These are phyloP conservation scores for Orbilia javanica DNA, from an alignment of 2,329 filamentous ascomycete genomes.

Conservation along the genomic window DNA sequence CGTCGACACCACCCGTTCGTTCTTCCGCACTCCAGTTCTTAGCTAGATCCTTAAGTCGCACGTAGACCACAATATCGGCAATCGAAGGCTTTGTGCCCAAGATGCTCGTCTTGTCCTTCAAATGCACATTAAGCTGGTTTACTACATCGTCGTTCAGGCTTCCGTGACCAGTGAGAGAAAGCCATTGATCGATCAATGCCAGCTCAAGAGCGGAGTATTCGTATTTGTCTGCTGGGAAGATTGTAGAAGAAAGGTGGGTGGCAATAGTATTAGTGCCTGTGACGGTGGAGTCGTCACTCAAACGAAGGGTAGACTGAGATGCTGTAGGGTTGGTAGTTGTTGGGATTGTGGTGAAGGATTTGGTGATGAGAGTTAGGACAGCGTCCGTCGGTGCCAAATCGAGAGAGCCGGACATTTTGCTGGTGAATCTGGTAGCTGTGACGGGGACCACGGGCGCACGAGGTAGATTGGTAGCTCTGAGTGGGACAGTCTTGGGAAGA, in stretches of 20 bases:
- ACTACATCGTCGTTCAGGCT: slow-evolving; percentile 75
- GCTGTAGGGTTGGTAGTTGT: slow-evolving; percentile 25
- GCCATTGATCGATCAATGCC: slow-evolving; percentile 89
- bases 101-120: slow-evolving; percentile 87
- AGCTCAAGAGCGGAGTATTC: slow-evolving; percentile 84
- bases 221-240: slow-evolving; percentile 75
- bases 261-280: slow-evolving; percentile 62
- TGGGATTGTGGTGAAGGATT: slow-evolving; percentile 44
- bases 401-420: slow-evolving; percentile 49
- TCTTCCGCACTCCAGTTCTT: slow-evolving; percentile 85
- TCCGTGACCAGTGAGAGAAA: slow-evolving; percentile 76
- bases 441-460: slow-evolving; percentile 11
- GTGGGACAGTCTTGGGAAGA: slow-evolving; percentile 37
- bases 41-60: slow-evolving; percentile 68
- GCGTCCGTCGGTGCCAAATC: slow-evolving; percentile 50
- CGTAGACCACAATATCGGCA: slow-evolving; percentile 63
- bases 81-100: slow-evolving; percentile 87
- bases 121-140: slow-evolving; percentile 84
- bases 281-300: slow-evolving; percentile 57
- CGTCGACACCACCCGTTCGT: slow-evolving; percentile 79
- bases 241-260: slow-evolving; percentile 70
- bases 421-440: slow-evolving; percentile 10
- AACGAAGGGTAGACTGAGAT: slow-evolving; percentile 41
- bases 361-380: slow-evolving; percentile 49
- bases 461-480: slow-evolving; percentile 11